These are phyloP conservation scores for Coniosporium apollinis DNA, from an alignment of 495 filamentous ascomycete species.

Conservation along the genomic window DNA sequence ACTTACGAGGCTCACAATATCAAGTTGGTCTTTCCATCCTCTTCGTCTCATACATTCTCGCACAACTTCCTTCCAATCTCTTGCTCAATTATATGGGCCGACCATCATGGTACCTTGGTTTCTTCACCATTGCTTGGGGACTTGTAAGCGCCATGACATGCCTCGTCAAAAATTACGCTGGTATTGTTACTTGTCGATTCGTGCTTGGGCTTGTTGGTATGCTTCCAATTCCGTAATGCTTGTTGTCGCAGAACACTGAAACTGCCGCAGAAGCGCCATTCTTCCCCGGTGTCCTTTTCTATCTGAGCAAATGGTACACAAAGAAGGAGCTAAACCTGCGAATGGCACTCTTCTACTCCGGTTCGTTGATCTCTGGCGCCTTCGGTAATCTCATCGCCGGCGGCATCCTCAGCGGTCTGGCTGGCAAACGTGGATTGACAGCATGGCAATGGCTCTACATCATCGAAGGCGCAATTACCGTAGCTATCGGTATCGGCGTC, in stretches of 20 bases:
- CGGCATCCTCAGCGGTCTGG: constrained; percentile 21
- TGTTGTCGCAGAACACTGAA: constrained; percentile 21
- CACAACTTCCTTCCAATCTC: constrained; percentile 37
- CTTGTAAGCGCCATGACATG: constrained; percentile 33
- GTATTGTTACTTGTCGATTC: constrained; percentile 36
- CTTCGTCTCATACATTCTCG: constrained; percentile 35
- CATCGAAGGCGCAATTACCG: constrained; percentile 50
- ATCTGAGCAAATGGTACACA: constrained; percentile 45
- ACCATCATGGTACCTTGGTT: constrained; percentile 22
- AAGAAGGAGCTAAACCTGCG: constrained; percentile 38
- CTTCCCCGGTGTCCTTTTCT: constrained; percentile 35
- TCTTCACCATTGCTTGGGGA: constrained; percentile 36
- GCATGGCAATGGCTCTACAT: constrained; percentile 64
- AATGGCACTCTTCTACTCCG: constrained; percentile 34
- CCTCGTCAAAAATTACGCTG: constrained; percentile 33
- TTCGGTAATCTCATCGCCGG: constrained; percentile 25
- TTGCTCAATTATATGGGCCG: constrained; percentile 37
- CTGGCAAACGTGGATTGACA: constrained; percentile 22
- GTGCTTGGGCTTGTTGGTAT: constrained; percentile 24
- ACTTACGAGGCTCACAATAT: constrained; percentile 27
- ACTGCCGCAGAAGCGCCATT: constrained; percentile 10
- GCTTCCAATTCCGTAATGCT: constrained; percentile 34
- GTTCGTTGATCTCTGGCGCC: constrained; percentile 22
- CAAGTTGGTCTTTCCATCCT: constrained; percentile 29
- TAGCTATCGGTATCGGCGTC: constrained; percentile 33